Percentiles rank a stretch among this genome's conserved stretches.
Conservation (phyloP, 148 eudicot species). For the Chenopodium album region DNA sequence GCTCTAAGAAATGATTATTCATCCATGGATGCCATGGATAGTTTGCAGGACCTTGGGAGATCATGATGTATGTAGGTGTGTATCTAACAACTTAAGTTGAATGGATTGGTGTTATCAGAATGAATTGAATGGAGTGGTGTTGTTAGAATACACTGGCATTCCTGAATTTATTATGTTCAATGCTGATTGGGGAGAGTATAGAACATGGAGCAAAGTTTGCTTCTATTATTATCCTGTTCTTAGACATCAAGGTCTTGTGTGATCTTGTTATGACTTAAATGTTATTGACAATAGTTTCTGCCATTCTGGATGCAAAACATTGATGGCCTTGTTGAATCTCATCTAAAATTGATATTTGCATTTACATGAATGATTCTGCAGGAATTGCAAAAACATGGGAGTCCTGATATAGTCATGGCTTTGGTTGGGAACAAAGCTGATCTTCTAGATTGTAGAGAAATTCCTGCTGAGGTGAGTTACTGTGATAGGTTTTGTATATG, state of each 20-base stretch:
- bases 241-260: background rate
- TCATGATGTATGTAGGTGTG: background rate
- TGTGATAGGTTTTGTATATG: background rate
- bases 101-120: too few species aligned
- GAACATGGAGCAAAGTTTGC: background rate
- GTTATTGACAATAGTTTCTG: background rate
- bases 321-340: background rate
- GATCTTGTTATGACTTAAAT: background rate
- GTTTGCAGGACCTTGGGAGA: background rate
- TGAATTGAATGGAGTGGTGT: too few species aligned
- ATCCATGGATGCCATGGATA: background rate
- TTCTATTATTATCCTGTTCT: background rate
- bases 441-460: constrained; percentile 87
- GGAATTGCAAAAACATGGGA: constrained; percentile 95
- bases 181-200: background rate
- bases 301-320: background rate
- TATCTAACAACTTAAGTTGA: too few species aligned
- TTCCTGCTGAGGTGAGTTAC: constrained; percentile 65
- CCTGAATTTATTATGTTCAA: too few species aligned
- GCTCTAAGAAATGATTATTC: background rate
- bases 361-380: constrained; percentile 18
- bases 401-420: constrained; percentile 95
- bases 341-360: background rate
- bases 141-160: too few species aligned
- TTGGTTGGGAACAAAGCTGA: constrained; percentile 98